Evolutionary conservation across 768 basidiomycete genomes (phyloP).

Genomic region (Amanita muscaria): DNA sequence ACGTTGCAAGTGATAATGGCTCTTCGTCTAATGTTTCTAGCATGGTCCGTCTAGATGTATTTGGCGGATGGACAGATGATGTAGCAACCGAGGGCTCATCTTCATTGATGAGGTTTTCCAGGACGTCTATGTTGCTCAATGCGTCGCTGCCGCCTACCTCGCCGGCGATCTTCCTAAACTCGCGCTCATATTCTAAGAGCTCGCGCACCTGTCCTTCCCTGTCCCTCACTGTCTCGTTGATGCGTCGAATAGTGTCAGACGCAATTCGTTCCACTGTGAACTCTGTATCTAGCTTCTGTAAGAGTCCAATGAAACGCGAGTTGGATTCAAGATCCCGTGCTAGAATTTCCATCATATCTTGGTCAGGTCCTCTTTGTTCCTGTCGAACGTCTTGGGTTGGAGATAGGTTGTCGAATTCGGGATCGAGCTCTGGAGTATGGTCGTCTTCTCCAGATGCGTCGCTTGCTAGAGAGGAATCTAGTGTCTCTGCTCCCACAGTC

Average conservation of each 20-base stretch:
- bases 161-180: slow-evolving; percentile 66
- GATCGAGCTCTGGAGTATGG: slow-evolving; percentile 31
- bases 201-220: slow-evolving; percentile 78
- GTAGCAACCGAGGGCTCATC: slow-evolving; percentile 26
- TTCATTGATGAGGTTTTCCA: slow-evolving; percentile 40
- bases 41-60: neutral
- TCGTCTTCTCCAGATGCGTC: slow-evolving; percentile 22
- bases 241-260: slow-evolving; percentile 64
- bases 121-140: slow-evolving; percentile 57
- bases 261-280: slow-evolving; percentile 60
- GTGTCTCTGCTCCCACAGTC: slow-evolving; percentile 13
- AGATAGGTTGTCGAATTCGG: slow-evolving; percentile 32
- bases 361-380: slow-evolving; percentile 26
- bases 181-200: slow-evolving; percentile 68
- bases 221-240: slow-evolving; percentile 68
- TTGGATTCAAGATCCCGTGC: slow-evolving; percentile 69
- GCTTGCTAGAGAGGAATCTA: slow-evolving; percentile 21
- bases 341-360: slow-evolving; percentile 66
- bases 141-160: slow-evolving; percentile 74
- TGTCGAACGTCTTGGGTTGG: slow-evolving; percentile 19
- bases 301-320: slow-evolving; percentile 64
- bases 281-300: slow-evolving; percentile 58
- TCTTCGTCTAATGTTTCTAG: slow-evolving; percentile 25
- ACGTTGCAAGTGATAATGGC: slow-evolving; percentile 19
- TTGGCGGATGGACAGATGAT: slow-evolving; percentile 8